A percentile compares a stretch with the other conserved stretches of the same genome.
phyloP scores from a whole-genome alignment of 495 filamentous ascomycete genomes.

The Hypoxylon fragiforme region DNA sequence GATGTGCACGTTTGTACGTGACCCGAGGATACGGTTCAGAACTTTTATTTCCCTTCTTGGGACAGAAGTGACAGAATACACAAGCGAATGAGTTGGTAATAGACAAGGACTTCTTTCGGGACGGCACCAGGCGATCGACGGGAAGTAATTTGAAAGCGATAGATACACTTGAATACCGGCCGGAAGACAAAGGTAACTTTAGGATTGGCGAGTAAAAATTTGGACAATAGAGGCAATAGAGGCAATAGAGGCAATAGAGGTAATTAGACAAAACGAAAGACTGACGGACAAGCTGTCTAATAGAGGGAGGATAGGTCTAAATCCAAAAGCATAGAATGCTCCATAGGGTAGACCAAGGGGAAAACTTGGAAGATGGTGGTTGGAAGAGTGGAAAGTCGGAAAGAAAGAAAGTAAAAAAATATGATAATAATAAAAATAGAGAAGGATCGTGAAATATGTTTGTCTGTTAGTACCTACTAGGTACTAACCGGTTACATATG shows the following conservation, averaged over 20 bases:
- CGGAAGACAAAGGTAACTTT: conserved; percentile 10
- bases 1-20: conserved; percentile 2
- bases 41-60: conserved; percentile 13
- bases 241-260: no score
- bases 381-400: conserved; percentile 1
- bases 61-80: conserved; percentile 10
- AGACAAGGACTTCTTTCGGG: conserved; percentile 15
- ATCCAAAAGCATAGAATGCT: conserved; percentile 20
- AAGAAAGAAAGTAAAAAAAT: conserved; percentile 2
- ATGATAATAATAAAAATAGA: no score
- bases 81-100: conserved; percentile 20
- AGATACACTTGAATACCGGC: conserved; percentile 8
- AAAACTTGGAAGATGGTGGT: conserved; percentile 1
- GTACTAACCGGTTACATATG: conserved; percentile 1
- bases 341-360: conserved; percentile 6
- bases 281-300: conserved; percentile 14
- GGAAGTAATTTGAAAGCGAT: conserved; percentile 10
- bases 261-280: conserved; percentile 32
- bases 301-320: conserved; percentile 2
- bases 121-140: conserved; percentile 32
- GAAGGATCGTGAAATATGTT: conserved; percentile 24
- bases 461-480: neutral
- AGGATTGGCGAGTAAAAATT: conserved; percentile 17
- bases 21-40: conserved; percentile 14
- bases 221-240: conserved; percentile 6